Base-by-base conservation (phyloP, 2,329 filamentous ascomycete genomes). In the Colletotrichum limetticola region DNA sequence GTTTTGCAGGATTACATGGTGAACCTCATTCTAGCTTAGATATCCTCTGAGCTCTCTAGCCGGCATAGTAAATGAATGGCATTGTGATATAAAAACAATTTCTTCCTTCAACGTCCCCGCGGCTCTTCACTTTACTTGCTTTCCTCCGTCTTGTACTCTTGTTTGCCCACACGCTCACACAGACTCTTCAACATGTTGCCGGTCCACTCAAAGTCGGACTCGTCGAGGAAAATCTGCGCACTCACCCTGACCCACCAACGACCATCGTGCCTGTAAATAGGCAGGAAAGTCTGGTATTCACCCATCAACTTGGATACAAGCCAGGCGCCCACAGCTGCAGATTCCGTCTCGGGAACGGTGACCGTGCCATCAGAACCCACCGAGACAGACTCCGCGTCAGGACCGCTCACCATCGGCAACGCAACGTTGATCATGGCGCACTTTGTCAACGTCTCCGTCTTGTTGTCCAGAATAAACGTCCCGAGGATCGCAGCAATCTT, bases 151-250 rank as follows among this genome's bases (percentile, higher is more conserved):
- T 52, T 68, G 22, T 74, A 68, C 4, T 74, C 65, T 8, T 52
- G 57, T 2, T 55, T 73, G 77, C 80, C 79, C 6, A 86, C 83
- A 70, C 86, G 80, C 64, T 81, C 79, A 68, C 82, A 84, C 16
- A 89, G 58, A 49, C 84, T 81, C 79, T 89, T 88, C 77, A 97
- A 80, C 9, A 88, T 84, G 63, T 85, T 79, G 0, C 87, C 94
- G 4, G 88, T 87, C 89, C 90, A 94, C 79, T 92, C 89, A 78
- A 97, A 98, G 81, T 98, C 95, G 14, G 86, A 86, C 75, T 92
- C 80, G 30, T 94, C 94, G n/a, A 98, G 83, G 80, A 97, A 98
- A 0, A 97, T 88, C 85, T 98, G 95, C 16, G 90, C 94, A 79
- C 93, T 95, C 60, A 97, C 78, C 61, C 96, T 85, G 0, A 88